These are phyloP conservation scores for Trifolium dubium DNA, from an alignment of 306 rosid species.

Conservation along the genomic window DNA sequence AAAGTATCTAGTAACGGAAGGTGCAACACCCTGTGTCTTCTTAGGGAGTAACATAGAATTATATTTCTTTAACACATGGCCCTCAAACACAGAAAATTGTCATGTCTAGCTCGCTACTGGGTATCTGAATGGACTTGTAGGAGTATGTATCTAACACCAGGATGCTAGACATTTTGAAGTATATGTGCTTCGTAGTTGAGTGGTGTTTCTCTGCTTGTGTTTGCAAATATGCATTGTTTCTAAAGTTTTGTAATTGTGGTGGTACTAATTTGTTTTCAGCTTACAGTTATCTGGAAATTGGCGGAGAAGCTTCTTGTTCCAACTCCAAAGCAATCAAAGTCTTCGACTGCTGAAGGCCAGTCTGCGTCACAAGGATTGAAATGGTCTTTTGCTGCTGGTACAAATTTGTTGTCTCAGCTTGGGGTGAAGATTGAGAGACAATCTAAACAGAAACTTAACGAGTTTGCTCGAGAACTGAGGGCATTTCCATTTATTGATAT, in stretches of 20 bases:
- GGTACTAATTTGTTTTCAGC: conserved; percentile 76
- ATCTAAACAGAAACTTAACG: conserved; percentile 86
- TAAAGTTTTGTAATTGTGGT: conserved; percentile 49
- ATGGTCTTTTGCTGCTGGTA: conserved; percentile 81
- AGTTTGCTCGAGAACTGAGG: conserved; percentile 88
- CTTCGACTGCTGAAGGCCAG: conserved; percentile 57
- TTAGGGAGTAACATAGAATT: background rate
- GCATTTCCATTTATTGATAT: conserved; percentile 77
- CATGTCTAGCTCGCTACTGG: background rate
- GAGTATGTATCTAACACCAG: conserved; percentile 17
- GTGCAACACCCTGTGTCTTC: background rate
- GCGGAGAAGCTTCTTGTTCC: conserved; percentile 80
- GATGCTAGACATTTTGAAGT: conserved; percentile 13
- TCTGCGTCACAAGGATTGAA: conserved; percentile 65
- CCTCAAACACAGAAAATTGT: conserved; percentile 10
- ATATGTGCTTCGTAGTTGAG: conserved; percentile 18
- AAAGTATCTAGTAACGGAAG: conserved; percentile 10
- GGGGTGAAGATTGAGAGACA: conserved; percentile 83
- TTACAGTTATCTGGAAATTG: conserved; percentile 97
- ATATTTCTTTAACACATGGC: background rate
- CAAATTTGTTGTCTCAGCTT: conserved; percentile 75
- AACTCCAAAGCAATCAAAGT: conserved; percentile 56
- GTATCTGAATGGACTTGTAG: background rate
- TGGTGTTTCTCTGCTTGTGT: conserved; percentile 28
- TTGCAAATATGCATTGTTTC: conserved; percentile 22